Conservation (phyloP, 768 basidiomycete species). For the Boletus tomentosulus region DNA sequence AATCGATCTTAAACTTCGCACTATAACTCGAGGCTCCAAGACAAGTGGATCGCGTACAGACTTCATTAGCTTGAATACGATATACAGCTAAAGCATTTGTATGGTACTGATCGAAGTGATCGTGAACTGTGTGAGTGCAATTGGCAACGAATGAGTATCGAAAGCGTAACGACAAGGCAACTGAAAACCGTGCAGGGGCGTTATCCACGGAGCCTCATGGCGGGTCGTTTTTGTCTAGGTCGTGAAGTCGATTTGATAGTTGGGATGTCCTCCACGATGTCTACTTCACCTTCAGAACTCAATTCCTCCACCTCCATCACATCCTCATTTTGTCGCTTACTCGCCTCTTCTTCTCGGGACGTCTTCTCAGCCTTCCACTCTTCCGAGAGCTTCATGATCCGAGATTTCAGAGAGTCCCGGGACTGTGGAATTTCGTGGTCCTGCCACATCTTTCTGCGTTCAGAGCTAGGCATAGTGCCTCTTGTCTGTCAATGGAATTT, state of each 20-base stretch:
- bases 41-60: background rate
- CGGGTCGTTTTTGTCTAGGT: conserved; percentile 13
- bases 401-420: conserved; percentile 42
- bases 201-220: conserved; percentile 29
- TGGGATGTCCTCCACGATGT: conserved; percentile 33
- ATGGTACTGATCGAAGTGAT: conserved; percentile 12
- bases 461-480: conserved; percentile 31
- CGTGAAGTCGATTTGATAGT: conserved; percentile 7
- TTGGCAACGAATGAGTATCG: conserved; percentile 1
- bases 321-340: conserved; percentile 25
- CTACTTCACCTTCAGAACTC: conserved; percentile 39
- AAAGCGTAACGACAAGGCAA: background rate
- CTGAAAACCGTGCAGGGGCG: conserved; percentile 1
- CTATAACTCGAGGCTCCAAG: background rate
- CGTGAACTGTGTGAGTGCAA: conserved; percentile 1
- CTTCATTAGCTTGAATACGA: conserved; percentile 10
- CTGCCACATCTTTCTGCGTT: conserved; percentile 51
- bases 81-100: conserved; percentile 10
- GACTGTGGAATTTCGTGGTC: conserved; percentile 41
- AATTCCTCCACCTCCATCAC: conserved; percentile 13
- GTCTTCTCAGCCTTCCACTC: conserved; percentile 49
- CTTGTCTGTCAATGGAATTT: conserved; percentile 22
- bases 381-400: conserved; percentile 46
- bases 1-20: background rate
- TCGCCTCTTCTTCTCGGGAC: conserved; percentile 32